Evolutionary conservation across 176 grass and related monocot genomes (phyloP).

Genomic region (Elaeis guineensis): DNA sequence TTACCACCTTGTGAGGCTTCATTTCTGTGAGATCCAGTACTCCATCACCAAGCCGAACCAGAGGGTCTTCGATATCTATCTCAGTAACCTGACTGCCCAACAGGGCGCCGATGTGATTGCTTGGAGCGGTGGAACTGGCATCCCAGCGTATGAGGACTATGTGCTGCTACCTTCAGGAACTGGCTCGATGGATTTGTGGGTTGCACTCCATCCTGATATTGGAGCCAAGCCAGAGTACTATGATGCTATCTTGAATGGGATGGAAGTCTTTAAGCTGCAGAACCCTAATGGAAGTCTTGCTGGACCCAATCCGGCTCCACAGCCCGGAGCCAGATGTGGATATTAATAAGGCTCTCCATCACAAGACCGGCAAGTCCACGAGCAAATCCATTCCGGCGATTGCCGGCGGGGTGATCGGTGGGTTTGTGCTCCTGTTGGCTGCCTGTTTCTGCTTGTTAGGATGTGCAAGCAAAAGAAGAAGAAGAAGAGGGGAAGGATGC

Average conservation of each 20-base stretch:
- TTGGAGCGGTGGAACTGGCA: conserved; percentile 33
- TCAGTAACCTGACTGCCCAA: conserved; percentile 62
- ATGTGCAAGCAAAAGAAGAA: conserved; percentile 40
- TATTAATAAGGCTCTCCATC: not conserved
- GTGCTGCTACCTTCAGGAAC: not conserved
- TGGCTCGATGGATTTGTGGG: conserved; percentile 45
- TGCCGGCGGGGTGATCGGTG: conserved; percentile 33
- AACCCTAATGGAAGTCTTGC: conserved; percentile 10
- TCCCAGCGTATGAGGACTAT: conserved; percentile 35
- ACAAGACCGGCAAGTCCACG: not conserved
- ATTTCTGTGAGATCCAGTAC: conserved; percentile 84
- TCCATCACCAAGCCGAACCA: conserved; percentile 44
- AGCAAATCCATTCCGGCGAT: not conserved
- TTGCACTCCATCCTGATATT: conserved; percentile 66
- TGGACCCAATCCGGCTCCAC: conserved; percentile 33
- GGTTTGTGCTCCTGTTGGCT: conserved; percentile 4
- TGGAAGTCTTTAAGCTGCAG: conserved; percentile 62
- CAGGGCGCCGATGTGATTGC: conserved; percentile 40
- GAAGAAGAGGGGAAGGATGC: conserved; percentile 37
- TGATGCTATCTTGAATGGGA: conserved; percentile 80
- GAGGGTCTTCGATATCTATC: conserved; percentile 57
- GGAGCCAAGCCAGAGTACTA: conserved; percentile 23
- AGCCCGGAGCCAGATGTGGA: not conserved
- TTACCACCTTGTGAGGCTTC: conserved; percentile 54
- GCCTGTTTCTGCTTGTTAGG: conserved; percentile 10